Percentiles rank a stretch among this genome's conserved stretches.
These are phyloP conservation scores for Bipolaris sorokiniana DNA, from an alignment of 2,329 filamentous ascomycete genomes.

Conservation along the genomic window DNA sequence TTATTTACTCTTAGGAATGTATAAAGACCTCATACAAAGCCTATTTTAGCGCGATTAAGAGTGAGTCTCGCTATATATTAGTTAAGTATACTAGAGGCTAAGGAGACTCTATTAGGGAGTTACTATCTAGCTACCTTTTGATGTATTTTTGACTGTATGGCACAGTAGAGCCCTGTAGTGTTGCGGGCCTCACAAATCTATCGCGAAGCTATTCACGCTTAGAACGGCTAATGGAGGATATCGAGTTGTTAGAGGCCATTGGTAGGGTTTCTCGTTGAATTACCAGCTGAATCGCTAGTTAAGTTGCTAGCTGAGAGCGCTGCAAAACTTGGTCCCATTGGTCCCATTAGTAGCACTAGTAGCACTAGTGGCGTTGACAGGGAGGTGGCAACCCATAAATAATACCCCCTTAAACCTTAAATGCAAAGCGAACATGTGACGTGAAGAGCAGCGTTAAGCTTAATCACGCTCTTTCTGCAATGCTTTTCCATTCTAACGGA, in stretches of 20 bases:
- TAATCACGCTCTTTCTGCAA: neutral
- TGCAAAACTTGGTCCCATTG: neutral
- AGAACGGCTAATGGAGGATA: neutral
- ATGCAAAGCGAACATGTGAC: neutral
- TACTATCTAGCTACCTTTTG: neutral
- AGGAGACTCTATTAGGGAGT: too few relatives aligned
- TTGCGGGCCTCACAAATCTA: neutral
- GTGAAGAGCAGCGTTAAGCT: neutral
- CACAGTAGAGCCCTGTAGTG: neutral
- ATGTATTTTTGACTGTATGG: neutral
- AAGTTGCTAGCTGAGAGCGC: neutral
- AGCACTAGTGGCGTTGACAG: neutral
- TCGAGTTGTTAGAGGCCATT: neutral
- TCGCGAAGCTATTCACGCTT: neutral
- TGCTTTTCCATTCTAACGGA: neutral
- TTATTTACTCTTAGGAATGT: too few relatives aligned
- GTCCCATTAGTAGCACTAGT: neutral
- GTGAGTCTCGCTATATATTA: too few relatives aligned
- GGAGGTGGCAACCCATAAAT: neutral
- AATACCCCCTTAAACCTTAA: neutral
- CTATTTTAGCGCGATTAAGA: too few relatives aligned
- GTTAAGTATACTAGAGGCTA: too few relatives aligned
- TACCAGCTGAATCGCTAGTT: neutral
- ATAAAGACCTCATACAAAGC: too few relatives aligned
- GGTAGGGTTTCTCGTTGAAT: neutral